A percentile compares a stretch with the other conserved stretches of the same genome.
phyloP scores from a whole-genome alignment of 176 grass and related monocot genomes.

The Melocanna baccifera region DNA sequence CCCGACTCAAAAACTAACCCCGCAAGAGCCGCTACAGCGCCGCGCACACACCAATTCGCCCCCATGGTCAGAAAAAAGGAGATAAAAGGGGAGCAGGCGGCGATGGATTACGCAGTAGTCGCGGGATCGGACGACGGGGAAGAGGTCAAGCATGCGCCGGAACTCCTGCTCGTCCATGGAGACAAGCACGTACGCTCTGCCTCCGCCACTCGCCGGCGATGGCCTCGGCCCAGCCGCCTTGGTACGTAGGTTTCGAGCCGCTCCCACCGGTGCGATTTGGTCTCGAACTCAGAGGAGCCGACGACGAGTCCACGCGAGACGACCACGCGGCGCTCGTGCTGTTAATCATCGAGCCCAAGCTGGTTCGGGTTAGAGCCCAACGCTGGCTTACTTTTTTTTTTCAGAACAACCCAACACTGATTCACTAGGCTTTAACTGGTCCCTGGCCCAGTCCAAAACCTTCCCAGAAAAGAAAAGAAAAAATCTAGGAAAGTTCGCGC shows the following conservation, averaged over 20 bases:
- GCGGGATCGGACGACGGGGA: constrained; percentile 73
- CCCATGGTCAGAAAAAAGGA: neutral
- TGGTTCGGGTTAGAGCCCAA: too few species aligned
- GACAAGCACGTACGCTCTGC: neutral
- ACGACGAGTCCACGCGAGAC: constrained; percentile 11
- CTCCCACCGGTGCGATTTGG: constrained; percentile 1
- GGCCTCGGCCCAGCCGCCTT: neutral
- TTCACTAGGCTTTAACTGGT: too few species aligned
- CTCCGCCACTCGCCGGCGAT: neutral
- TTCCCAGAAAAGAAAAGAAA: neutral
- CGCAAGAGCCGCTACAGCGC: neutral
- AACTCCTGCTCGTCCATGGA: constrained; percentile 93
- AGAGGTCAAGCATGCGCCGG: constrained; percentile 71
- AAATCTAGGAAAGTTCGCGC: too few species aligned
- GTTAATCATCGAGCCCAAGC: neutral
- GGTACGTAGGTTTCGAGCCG: neutral
- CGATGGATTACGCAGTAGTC: constrained; percentile 75
- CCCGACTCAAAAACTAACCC: neutral
- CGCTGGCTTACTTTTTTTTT: too few species aligned
- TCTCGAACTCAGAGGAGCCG: neutral
- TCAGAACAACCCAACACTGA: too few species aligned
- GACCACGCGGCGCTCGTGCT: too few species aligned
- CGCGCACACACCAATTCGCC: neutral
- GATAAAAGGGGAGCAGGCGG: neutral
- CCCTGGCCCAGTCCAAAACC: neutral